Evolutionary conservation across 1,139 yeast genomes (phyloP), one percentile per base, ranked within the genome.

Genomic region (Saccharomyces hybrid): DNA sequence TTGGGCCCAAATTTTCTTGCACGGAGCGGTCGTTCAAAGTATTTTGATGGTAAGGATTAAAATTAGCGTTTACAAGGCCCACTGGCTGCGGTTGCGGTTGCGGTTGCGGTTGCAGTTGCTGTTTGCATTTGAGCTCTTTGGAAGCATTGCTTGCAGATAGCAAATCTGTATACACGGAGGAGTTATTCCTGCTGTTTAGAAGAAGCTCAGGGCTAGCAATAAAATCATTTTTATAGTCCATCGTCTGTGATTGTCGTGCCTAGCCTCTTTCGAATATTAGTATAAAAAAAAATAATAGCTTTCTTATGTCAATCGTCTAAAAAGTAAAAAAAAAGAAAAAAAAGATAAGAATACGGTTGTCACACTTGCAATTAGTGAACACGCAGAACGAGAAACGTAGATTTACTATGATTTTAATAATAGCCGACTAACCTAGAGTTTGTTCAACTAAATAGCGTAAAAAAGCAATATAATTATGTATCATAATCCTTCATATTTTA

Each of bases 11-110:
- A 6, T 68, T 61, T 38, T 71, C 73, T 54, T 58, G 79, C 68
- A 68, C 73, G 66, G 61, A 75, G 14, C 65, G 63, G 46, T 63
- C 64, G 64, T 63, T 77, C 77, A 64, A 73, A 73, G 46, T 77
- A 75, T 58, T 41, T 52, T 51, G 49, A 32, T 23, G 53, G 31
- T 48, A 50, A 50, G 8, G 52, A 47, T 16, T 46, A 31, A 44
- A 48, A 25, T 7, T 25, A 27, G 27, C 48, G 46, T 25, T 46
- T 46, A 13, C 9, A 32, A 13, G 14, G 14, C 38, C 38, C 38
- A 32, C 11, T 28, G 31, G 31, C 11, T 28, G 34, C n/a, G 5
- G 34, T 29, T 29, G 34, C 34, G 5, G 34, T 29, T 29, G 34
- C 32, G 32, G 32, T 29, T 29, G 32, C 32, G 32, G 32, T 29